A percentile compares a stretch with the other conserved stretches of the same genome.
These are phyloP conservation scores for Leccinum incarnatum DNA, from an alignment of 768 basidiomycete species.

Conservation along the genomic window DNA sequence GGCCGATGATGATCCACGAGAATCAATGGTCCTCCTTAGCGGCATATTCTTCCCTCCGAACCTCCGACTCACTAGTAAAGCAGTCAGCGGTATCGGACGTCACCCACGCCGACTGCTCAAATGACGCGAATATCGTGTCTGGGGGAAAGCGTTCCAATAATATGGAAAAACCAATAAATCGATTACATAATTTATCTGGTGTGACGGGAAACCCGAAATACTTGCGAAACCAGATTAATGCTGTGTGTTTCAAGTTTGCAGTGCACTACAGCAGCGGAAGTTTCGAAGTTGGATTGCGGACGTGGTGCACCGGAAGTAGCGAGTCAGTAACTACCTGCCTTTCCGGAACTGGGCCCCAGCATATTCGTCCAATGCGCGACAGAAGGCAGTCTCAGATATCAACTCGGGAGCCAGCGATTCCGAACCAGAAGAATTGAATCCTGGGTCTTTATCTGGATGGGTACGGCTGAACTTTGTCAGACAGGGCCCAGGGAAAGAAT, in stretches of 20 bases:
- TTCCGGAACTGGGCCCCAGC: constrained; percentile 73
- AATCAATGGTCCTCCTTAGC: background rate
- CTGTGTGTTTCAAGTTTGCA: background rate
- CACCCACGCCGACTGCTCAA: background rate
- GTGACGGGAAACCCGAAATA: background rate
- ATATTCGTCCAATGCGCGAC: constrained; percentile 72
- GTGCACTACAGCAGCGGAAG: background rate
- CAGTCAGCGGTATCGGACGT: background rate
- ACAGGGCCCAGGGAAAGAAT: constrained; percentile 5
- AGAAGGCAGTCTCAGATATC: constrained; percentile 56
- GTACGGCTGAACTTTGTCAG: constrained; percentile 19
- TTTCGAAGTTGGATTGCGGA: background rate
- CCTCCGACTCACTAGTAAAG: background rate
- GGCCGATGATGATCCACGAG: background rate
- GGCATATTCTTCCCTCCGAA: background rate
- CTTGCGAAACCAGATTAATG: background rate
- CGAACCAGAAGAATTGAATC: background rate
- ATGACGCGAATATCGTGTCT: background rate
- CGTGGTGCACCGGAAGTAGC: constrained; percentile 6
- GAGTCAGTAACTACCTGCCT: constrained; percentile 51
- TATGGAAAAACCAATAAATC: background rate
- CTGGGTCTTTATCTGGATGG: constrained; percentile 12
- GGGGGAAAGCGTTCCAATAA: background rate
- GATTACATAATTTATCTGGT: background rate
- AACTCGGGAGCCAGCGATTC: constrained; percentile 11